Percentiles rank a stretch among this genome's conserved stretches.
Evolutionary conservation across 257 asterid species (phyloP).

Genomic region (Anisodus tanguticus): DNA sequence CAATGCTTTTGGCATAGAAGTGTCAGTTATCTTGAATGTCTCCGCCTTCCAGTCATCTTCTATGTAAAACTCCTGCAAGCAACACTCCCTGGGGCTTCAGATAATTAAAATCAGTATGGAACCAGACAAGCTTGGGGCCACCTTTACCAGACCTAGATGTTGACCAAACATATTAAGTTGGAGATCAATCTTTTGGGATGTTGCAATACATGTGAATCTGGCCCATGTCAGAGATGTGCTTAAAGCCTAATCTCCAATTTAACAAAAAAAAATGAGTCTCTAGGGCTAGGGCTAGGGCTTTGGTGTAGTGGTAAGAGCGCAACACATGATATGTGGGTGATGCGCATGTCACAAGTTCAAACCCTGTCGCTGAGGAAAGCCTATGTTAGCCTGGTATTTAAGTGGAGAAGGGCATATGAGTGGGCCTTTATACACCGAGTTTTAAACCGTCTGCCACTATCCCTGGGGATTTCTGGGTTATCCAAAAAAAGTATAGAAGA

Average conservation of each 20-base stretch:
- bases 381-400: background rate
- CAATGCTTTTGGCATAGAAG: background rate
- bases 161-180: background rate
- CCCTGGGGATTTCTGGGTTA: background rate
- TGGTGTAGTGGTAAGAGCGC: background rate
- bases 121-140: slow-evolving; percentile 4
- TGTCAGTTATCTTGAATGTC: slow-evolving; percentile 21
- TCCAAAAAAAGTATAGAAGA: background rate
- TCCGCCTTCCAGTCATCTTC: slow-evolving; percentile 9
- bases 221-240: background rate
- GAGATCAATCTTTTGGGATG: slow-evolving; percentile 6
- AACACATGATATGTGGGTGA: background rate
- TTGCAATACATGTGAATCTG: slow-evolving; percentile 15
- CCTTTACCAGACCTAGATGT: background rate
- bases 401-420: background rate
- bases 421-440: background rate
- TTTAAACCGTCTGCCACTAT: slow-evolving; percentile 7
- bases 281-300: background rate
- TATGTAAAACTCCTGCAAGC: background rate
- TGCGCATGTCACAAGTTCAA: background rate
- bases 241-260: slow-evolving; percentile 3
- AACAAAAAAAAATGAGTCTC: background rate
- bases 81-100: slow-evolving; percentile 8
- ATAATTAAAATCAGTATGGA: background rate
- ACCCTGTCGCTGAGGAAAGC: background rate